These are phyloP conservation scores for Rhizophagus sp. DNA, from an alignment of 192 early-diverging fungal species.

Conservation along the genomic window DNA sequence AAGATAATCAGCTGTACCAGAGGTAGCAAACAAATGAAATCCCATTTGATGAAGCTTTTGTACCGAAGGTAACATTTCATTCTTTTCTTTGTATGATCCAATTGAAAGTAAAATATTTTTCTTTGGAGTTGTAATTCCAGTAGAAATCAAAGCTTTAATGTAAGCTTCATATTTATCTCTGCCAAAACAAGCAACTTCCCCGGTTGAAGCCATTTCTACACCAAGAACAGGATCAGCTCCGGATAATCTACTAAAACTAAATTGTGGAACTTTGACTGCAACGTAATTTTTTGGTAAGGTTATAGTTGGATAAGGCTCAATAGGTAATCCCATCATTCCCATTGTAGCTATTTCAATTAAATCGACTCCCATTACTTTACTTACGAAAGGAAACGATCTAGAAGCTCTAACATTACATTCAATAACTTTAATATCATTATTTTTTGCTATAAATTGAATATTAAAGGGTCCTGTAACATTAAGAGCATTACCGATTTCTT, in stretches of 20 bases:
- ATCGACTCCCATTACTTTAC: conserved; percentile 89
- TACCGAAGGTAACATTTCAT: conserved; percentile 92
- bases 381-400: conserved; percentile 97
- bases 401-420: conserved; percentile 98
- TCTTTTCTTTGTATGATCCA: conserved; percentile 98
- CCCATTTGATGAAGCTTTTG: conserved; percentile 80
- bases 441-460: conserved; percentile 88
- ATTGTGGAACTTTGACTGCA: conserved; percentile 94
- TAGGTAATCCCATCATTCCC: conserved; percentile 66
- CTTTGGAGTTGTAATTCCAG: conserved; percentile 78
- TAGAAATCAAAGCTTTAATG: conserved; percentile 76
- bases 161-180: conserved; percentile 87
- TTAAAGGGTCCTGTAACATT: conserved; percentile 98
- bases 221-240: conserved; percentile 97
- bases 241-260: conserved; percentile 92
- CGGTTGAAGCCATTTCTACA: conserved; percentile 98
- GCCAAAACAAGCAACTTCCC: conserved; percentile 98
- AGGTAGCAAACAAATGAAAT: conserved; percentile 92
- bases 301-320: conserved; percentile 50
- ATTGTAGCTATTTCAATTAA: conserved; percentile 92
- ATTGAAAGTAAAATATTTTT: conserved; percentile 97
- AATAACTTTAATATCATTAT: conserved; percentile 83
- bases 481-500: conserved; percentile 87
- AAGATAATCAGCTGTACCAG: conserved; percentile 96
- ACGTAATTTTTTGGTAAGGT: conserved; percentile 67